Base-by-base conservation (phyloP, 768 basidiomycete genomes). In the Mycena olivaceomarginata region DNA sequence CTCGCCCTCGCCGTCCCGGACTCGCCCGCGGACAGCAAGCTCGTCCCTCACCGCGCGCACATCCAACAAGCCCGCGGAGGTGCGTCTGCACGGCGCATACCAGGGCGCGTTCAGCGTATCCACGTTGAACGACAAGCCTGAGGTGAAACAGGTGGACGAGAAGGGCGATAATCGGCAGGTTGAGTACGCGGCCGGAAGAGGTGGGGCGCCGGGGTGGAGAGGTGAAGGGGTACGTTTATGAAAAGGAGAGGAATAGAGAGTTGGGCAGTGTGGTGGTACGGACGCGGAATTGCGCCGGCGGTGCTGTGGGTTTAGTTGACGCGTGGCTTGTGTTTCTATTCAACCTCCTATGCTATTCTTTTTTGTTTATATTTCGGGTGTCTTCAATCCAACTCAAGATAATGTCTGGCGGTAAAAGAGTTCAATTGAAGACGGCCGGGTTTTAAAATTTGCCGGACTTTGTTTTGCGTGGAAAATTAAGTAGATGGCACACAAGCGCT, bases 21-120 rank as follows among this genome's bases (percentile, higher is more conserved):
- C 46, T 82, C 85, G 10, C 87, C 89, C 1, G 72, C 84, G 4
- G 83, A 85, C 74, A 84, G 87, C 16, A 77, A 72, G 12, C 84
- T 90, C 25, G 51, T 62, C 41, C 41, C 71, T 87, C 37, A 65
- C 53, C 0, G 86, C 82, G 0, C 72, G 51, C 22, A 87, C 88
- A 22, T 72, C 82, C n/a, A 89, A 90, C 77, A 75, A 83, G 9
- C 85, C 82, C 12, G 86, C 87, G 6, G 64, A 74, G 16, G 84
- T 89, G 56, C 20, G 39, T 11, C 77, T 90, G 9, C 82, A 86
- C 64, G 76, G 80, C 7, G 81, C 86, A 20, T 90, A 81, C 77
- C 87, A 90, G 74, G 90, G 89, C 59, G 70, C 60, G 39, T 87
- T 89, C 75, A 43, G 57, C 4, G 37, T 82, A 22, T 12, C 18